Evolutionary conservation across 2,329 filamentous ascomycete species (phyloP).

Genomic region (Aspergillus calidoustus): DNA sequence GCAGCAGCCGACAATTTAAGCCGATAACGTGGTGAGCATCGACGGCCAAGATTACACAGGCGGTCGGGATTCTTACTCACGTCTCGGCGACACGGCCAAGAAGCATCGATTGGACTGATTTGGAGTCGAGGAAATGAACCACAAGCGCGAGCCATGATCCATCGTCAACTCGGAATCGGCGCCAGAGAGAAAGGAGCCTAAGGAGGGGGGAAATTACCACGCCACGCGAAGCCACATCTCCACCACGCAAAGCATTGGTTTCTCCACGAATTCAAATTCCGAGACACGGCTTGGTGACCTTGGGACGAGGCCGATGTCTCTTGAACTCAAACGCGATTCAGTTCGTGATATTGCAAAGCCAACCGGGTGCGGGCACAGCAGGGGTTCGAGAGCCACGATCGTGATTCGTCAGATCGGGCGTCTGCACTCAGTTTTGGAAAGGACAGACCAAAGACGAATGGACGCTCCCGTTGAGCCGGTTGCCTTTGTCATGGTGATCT

Average conservation of each 20-base stretch:
- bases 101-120: background rate
- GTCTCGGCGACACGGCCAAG: constrained; percentile 12
- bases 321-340: background rate
- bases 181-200: too few species aligned
- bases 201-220: background rate
- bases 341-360: background rate
- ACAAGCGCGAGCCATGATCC: background rate
- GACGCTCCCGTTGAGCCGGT: background rate
- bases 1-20: background rate
- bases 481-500: background rate
- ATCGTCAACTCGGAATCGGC: background rate
- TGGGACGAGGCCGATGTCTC: background rate
- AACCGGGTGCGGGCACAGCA: background rate
- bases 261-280: background rate
- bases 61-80: background rate
- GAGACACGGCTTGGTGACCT: background rate
- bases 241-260: background rate
- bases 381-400: background rate
- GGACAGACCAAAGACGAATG: background rate
- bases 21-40: background rate
- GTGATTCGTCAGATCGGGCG: background rate
- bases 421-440: background rate
- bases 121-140: background rate
- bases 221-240: constrained; percentile 8
- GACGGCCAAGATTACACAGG: constrained; percentile 6